phyloP scores from a whole-genome alignment of 2,329 filamentous ascomycete species.

The Diaporthe eres region DNA sequence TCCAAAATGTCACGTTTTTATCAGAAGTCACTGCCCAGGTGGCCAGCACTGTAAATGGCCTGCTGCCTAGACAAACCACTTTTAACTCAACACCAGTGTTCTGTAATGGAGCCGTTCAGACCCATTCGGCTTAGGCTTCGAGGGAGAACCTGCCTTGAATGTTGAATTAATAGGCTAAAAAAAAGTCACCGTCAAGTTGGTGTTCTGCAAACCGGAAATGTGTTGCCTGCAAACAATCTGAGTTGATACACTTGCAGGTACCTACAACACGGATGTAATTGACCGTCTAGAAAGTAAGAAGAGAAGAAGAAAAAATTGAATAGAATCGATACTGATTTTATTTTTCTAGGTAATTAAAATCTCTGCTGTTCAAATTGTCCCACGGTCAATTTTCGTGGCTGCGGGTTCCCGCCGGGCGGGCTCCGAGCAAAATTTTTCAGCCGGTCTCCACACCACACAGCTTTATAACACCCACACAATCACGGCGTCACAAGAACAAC shows the following conservation, averaged over 20 bases:
- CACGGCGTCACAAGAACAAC: not conserved
- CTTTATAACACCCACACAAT: conserved; percentile 1
- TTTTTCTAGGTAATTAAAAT: too few species aligned
- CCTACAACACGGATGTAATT: too few species aligned
- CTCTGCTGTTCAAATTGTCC: not conserved
- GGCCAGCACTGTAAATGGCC: not conserved
- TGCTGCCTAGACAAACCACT: not conserved
- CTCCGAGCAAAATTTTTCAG: conserved; percentile 24
- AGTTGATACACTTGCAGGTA: not conserved
- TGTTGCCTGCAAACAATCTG: not conserved
- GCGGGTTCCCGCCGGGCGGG: conserved; percentile 12
- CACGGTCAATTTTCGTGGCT: not conserved
- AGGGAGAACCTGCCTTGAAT: not conserved
- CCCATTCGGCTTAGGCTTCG: too few species aligned
- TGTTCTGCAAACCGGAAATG: not conserved
- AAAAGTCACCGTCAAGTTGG: not conserved
- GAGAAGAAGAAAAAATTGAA: too few species aligned
- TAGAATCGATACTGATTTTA: too few species aligned
- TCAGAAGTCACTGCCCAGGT: not conserved
- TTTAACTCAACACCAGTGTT: not conserved
- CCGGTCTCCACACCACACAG: conserved; percentile 13
- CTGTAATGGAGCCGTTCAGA: too few species aligned
- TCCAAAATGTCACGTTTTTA: not conserved
- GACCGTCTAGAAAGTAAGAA: too few species aligned
- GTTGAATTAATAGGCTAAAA: too few species aligned